Conservation (phyloP, 192 early-diverging fungal species). For the Chytriomyces sp. region DNA sequence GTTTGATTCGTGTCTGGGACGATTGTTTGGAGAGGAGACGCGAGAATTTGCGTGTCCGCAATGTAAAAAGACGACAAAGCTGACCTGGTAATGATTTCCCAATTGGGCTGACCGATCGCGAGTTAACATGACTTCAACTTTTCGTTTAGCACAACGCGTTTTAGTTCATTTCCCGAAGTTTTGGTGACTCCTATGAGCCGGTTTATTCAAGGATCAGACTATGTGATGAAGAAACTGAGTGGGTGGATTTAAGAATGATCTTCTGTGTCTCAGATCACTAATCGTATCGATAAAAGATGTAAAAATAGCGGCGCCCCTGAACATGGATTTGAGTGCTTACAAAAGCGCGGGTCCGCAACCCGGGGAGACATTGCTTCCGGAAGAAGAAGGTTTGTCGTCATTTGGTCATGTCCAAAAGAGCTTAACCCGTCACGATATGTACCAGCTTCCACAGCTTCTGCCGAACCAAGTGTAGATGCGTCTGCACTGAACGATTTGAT, state of each 20-base stretch:
- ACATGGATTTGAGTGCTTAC: conserved; percentile 70
- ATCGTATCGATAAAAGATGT: conserved; percentile 35
- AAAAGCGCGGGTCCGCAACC: conserved; percentile 62
- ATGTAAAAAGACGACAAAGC: conserved; percentile 35
- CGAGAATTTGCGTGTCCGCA: conserved; percentile 81
- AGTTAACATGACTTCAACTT: neutral
- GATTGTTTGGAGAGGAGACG: conserved; percentile 68
- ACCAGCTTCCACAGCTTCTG: neutral
- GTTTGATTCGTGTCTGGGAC: conserved; percentile 71
- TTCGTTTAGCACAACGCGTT: conserved; percentile 45
- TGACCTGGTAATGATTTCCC: conserved; percentile 37
- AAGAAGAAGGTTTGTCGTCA: conserved; percentile 43
- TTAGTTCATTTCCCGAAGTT: conserved; percentile 78
- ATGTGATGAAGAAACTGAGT: conserved; percentile 61
- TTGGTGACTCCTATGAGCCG: conserved; percentile 68
- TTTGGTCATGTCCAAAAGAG: neutral
- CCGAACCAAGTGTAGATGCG: conserved; percentile 65
- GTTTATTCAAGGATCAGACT: conserved; percentile 53
- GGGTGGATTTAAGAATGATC: neutral
- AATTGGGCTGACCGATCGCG: neutral
- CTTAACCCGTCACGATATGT: conserved; percentile 44
- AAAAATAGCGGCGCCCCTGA: conserved; percentile 45
- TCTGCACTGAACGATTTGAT: conserved; percentile 75
- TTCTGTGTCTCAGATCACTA: conserved; percentile 31
- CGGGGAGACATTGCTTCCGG: conserved; percentile 78